Evolutionary conservation across 2,329 filamentous ascomycete species (phyloP).

Genomic region (Epichloe scottii): DNA sequence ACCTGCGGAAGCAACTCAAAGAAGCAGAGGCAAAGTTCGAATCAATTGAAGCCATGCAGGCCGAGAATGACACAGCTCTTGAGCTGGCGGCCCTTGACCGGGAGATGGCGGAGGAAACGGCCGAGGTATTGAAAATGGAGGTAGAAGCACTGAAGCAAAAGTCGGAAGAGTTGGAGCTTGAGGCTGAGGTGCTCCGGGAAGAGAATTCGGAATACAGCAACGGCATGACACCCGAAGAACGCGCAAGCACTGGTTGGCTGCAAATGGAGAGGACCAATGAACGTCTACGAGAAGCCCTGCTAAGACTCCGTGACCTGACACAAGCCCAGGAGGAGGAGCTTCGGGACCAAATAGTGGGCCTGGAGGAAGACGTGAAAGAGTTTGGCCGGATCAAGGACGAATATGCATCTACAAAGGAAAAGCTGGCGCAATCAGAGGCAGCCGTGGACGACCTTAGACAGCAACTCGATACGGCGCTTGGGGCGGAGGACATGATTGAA

Average conservation of each 20-base stretch:
- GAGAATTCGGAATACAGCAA: constrained; percentile 77
- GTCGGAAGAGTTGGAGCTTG: constrained; percentile 73
- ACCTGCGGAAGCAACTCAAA: constrained; percentile 65
- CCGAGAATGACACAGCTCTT: constrained; percentile 72
- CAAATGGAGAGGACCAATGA: constrained; percentile 89
- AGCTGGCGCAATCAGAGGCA: constrained; percentile 57
- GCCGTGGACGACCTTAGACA: constrained; percentile 77
- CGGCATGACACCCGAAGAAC: constrained; percentile 80
- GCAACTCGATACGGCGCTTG: constrained; percentile 78
- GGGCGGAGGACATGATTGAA: constrained; percentile 88
- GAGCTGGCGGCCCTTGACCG: constrained; percentile 83
- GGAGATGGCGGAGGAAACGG: constrained; percentile 92
- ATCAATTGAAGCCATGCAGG: constrained; percentile 53
- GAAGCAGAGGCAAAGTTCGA: constrained; percentile 60
- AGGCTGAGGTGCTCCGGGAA: constrained; percentile 74
- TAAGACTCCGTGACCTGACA: constrained; percentile 75
- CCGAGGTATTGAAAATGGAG: constrained; percentile 71
- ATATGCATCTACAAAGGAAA: constrained; percentile 57
- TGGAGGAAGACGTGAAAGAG: constrained; percentile 64
- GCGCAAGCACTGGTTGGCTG: constrained; percentile 74
- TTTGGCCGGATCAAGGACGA: constrained; percentile 55
- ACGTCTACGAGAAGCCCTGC: constrained; percentile 69
- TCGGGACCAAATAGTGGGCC: constrained; percentile 56
- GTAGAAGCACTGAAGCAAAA: constrained; percentile 64
- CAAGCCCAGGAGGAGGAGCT: constrained; percentile 75